These are phyloP conservation scores for Thielaviopsis musarum DNA, from an alignment of 2,329 filamentous ascomycete genomes.

Conservation along the genomic window DNA sequence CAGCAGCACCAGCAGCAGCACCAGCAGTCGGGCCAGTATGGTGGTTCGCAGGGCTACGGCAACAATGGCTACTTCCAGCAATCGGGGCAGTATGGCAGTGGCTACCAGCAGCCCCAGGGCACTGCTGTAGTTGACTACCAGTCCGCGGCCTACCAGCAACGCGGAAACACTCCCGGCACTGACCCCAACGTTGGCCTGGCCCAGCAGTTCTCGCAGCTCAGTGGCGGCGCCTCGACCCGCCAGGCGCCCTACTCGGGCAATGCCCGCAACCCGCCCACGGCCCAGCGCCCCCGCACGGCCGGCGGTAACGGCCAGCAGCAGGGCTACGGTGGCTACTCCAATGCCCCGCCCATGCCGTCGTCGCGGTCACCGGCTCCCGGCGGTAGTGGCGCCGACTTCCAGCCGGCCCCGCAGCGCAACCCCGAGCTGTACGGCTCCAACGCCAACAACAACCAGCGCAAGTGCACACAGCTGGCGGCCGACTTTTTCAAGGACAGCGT, in stretches of 20 bases:
- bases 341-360: conserved; percentile 45
- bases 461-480: conserved; percentile 52
- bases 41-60: conserved; percentile 22
- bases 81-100: conserved; percentile 26
- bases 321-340: conserved; percentile 49
- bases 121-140: conserved; percentile 33
- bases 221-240: conserved; percentile 52
- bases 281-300: conserved; percentile 68
- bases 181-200: conserved; percentile 83
- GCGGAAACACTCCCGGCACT: conserved; percentile 45
- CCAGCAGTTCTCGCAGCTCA: conserved; percentile 88
- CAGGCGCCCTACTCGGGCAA: conserved; percentile 40
- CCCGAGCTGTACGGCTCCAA: conserved; percentile 57
- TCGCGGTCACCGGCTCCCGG: conserved; percentile 29
- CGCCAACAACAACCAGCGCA: conserved; percentile 54
- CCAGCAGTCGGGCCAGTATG: conserved; percentile 18
- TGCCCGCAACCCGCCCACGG: conserved; percentile 43
- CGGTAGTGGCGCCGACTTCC: conserved; percentile 53
- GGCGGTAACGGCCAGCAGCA: conserved; percentile 48
- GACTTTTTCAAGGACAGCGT: conserved; percentile 99
- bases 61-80: conserved; percentile 43
- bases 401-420: conserved; percentile 68
- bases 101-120: conserved; percentile 23
- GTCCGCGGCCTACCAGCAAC: conserved; percentile 28
- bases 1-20: conserved; percentile 14